Percentiles rank a stretch among this genome's conserved stretches.
These are phyloP conservation scores for Candida sakaeoensis DNA, from an alignment of 805 yeast genomes.

Conservation along the genomic window DNA sequence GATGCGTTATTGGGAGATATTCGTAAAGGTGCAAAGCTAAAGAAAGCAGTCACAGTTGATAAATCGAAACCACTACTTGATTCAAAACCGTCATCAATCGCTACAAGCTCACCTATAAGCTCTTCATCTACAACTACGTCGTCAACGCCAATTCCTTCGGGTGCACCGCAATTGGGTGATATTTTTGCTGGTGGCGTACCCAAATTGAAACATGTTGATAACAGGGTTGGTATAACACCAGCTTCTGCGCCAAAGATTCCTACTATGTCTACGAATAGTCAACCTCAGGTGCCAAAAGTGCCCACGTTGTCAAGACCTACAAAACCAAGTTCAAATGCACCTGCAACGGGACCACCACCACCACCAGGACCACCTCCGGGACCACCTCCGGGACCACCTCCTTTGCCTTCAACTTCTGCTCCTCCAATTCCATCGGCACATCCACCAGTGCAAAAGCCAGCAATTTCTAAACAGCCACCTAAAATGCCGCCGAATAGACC, in stretches of 20 bases:
- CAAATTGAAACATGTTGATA: conserved; percentile 48
- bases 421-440: conserved; percentile 6
- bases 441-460: conserved; percentile 1
- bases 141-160: conserved; percentile 24
- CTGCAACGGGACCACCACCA: conserved; percentile 14
- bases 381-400: conserved; percentile 6
- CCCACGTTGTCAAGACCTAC: conserved; percentile 13
- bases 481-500: conserved; percentile 40
- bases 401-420: conserved; percentile 6
- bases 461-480: conserved; percentile 17
- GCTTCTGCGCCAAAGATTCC: conserved; percentile 39
- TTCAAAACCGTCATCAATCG: conserved; percentile 38
- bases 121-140: conserved; percentile 12
- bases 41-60: conserved; percentile 43
- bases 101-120: conserved; percentile 14
- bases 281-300: conserved; percentile 1
- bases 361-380: conserved; percentile 10
- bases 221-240: conserved; percentile 34
- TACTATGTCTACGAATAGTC: conserved; percentile 2
- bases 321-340: conserved; percentile 10
- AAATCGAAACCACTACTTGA: conserved; percentile 59
- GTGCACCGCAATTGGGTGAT: conserved; percentile 57
- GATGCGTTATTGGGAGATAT: conserved; percentile 74
- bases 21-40: conserved; percentile 49
- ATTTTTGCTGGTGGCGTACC: conserved; percentile 81